These are phyloP conservation scores for Arabidopsis arenosa DNA, from an alignment of 345 rosid species.

Conservation along the genomic window DNA sequence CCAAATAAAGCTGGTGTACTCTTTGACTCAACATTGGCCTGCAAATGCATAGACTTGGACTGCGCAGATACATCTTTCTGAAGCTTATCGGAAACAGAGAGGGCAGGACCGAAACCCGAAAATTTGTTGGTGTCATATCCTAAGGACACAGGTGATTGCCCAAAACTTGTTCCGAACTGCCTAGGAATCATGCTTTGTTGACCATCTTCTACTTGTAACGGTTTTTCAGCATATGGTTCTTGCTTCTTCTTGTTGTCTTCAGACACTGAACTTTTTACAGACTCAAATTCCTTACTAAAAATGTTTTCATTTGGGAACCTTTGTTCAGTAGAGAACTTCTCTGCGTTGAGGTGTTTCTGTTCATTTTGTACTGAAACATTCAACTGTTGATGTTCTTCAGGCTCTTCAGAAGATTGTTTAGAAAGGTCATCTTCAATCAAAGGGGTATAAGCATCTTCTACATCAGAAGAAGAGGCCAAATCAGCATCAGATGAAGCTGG, in stretches of 20 bases:
- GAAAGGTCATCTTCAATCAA: constrained; percentile 42
- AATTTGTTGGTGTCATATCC: constrained; percentile 49
- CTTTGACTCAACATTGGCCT: constrained; percentile 46
- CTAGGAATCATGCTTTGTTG: constrained; percentile 45
- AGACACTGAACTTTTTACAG: constrained; percentile 41
- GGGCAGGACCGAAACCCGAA: constrained; percentile 45
- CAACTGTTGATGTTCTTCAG: constrained; percentile 39
- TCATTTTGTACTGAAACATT: constrained; percentile 45
- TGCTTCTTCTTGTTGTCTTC: constrained; percentile 46
- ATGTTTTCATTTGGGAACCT: constrained; percentile 22
- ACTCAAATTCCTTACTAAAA: constrained; percentile 37
- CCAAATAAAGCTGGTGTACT: constrained; percentile 43
- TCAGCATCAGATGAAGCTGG: constrained; percentile 47
- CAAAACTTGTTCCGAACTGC: constrained; percentile 49
- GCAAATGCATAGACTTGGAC: constrained; percentile 40
- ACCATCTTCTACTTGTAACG: constrained; percentile 43
- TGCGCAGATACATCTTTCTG: constrained; percentile 42
- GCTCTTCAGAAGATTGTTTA: constrained; percentile 46
- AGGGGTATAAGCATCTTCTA: constrained; percentile 53
- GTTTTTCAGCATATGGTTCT: constrained; percentile 41
- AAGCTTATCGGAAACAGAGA: constrained; percentile 50
- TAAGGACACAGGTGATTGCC: constrained; percentile 49
- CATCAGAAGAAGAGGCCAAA: constrained; percentile 55
- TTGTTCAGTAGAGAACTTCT: constrained; percentile 39
- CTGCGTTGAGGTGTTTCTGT: constrained; percentile 41